Percentiles rank a stretch among this genome's conserved stretches.
Conservation (phyloP, 768 basidiomycete genomes). For the Termitomyces sp. region DNA sequence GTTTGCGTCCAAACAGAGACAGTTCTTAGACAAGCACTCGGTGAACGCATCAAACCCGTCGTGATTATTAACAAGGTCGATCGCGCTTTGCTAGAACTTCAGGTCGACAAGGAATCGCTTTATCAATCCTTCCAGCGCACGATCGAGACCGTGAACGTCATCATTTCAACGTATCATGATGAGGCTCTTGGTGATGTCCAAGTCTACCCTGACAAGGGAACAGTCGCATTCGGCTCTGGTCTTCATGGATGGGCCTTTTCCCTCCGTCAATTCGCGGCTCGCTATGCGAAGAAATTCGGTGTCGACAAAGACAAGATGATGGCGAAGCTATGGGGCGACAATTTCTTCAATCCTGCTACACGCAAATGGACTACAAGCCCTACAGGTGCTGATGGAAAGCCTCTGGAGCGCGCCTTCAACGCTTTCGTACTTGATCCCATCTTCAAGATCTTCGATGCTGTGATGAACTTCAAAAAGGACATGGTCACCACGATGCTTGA, state of each 20-base stretch:
- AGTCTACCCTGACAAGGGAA: constrained; percentile 97
- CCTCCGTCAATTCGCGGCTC: constrained; percentile 91
- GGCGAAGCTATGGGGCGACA: constrained; percentile 97
- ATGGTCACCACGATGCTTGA: constrained; percentile 79
- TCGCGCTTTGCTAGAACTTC: constrained; percentile 97
- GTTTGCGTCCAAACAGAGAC: constrained; percentile 99
- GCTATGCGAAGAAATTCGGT: constrained; percentile 98
- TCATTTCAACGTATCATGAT: constrained; percentile 97
- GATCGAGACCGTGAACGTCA: constrained; percentile 97
- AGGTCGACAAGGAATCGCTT: constrained; percentile 94
- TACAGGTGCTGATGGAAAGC: constrained; percentile 76
- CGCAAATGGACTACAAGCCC: constrained; percentile 91
- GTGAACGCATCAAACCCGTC: constrained; percentile 99
- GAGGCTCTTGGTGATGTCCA: constrained; percentile 94
- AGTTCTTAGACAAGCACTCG: constrained; percentile 93
- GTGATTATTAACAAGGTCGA: constrained; percentile 99
- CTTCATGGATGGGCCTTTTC: constrained; percentile 99
- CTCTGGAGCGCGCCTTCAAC: constrained; percentile 98
- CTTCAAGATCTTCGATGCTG: constrained; percentile 96
- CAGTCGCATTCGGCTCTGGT: constrained; percentile 98
- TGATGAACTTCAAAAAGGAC: constrained; percentile 99
- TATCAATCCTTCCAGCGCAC: constrained; percentile 98
- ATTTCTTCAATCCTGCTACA: constrained; percentile 97
- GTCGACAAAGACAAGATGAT: constrained; percentile 99
- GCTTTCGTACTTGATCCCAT: constrained; percentile 98